Percentiles rank a stretch among this genome's conserved stretches.
phyloP scores from a whole-genome alignment of 495 filamentous ascomycete genomes.

The Endocarpon pusillum region DNA sequence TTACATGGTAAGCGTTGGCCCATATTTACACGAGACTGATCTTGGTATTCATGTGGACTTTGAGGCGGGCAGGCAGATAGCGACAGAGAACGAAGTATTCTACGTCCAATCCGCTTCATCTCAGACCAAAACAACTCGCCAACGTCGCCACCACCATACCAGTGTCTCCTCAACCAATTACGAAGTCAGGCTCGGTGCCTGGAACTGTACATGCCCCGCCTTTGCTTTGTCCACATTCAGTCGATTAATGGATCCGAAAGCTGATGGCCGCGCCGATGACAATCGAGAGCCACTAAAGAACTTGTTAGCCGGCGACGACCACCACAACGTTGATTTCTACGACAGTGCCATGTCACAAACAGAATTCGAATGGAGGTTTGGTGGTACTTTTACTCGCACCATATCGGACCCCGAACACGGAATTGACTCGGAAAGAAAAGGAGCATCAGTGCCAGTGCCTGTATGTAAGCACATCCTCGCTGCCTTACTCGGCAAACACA shows the following conservation, averaged over 20 bases:
- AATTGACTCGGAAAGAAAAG: slow-evolving; percentile 4
- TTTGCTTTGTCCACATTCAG: slow-evolving; percentile 60
- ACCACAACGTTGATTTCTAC: slow-evolving; percentile 2
- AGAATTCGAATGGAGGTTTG: slow-evolving; percentile 29
- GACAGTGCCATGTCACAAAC: slow-evolving; percentile 1
- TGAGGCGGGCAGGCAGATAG: slow-evolving; percentile 5
- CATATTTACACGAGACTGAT: no score
- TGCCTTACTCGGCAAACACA: slow-evolving; percentile 57
- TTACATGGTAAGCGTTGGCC: no score
- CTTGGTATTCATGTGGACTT: neutral
- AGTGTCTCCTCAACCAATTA: slow-evolving; percentile 27
- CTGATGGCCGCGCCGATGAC: slow-evolving; percentile 5
- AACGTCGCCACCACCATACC: slow-evolving; percentile 1
- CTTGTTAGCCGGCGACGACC: no score
- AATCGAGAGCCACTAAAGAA: neutral
- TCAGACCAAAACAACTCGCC: slow-evolving; percentile 2
- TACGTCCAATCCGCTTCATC: slow-evolving; percentile 5
- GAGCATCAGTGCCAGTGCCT: slow-evolving; percentile 27
- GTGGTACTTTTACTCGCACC: slow-evolving; percentile 27
- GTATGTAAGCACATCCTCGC: slow-evolving; percentile 85
- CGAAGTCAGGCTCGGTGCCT: slow-evolving; percentile 54
- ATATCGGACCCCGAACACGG: slow-evolving; percentile 14
- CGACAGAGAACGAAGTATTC: slow-evolving; percentile 5
- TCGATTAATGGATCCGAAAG: slow-evolving; percentile 5
- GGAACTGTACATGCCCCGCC: slow-evolving; percentile 78